Evolutionary conservation across 495 filamentous ascomycete species (phyloP).

Genomic region (Aspergillus wentii): DNA sequence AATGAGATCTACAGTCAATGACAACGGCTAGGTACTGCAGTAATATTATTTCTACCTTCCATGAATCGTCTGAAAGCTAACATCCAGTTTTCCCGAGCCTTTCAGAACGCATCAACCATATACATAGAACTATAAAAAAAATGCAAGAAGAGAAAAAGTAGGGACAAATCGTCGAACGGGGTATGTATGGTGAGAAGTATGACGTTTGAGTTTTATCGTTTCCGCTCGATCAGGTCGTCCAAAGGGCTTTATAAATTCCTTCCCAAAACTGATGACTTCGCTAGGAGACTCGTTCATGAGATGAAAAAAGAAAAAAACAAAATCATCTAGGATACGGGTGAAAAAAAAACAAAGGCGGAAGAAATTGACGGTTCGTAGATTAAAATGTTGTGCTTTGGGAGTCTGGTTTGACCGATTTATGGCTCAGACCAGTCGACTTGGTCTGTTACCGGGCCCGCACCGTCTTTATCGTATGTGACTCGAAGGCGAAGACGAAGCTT

Average conservation of each 20-base stretch:
- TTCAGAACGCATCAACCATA: neutral
- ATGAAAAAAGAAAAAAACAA: conserved; percentile 3
- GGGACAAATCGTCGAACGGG: conserved; percentile 1
- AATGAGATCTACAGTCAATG: too few species aligned
- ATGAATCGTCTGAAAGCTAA: too few species aligned
- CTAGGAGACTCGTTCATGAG: neutral
- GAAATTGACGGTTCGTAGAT: too few species aligned
- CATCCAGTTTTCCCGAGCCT: too few species aligned
- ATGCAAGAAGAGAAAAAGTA: neutral
- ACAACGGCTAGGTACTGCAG: too few species aligned
- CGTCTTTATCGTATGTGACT: conserved; percentile 70
- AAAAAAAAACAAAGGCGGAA: neutral
- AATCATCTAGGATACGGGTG: conserved; percentile 1
- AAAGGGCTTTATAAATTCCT: too few species aligned
- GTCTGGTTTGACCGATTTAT: too few species aligned
- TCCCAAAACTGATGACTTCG: too few species aligned
- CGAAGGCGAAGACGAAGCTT: conserved; percentile 79
- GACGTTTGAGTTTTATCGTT: neutral
- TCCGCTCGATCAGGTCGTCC: too few species aligned
- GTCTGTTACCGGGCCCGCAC: conserved; percentile 68
- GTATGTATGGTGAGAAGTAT: conserved; percentile 3
- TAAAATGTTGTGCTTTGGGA: too few species aligned
- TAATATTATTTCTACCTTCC: too few species aligned
- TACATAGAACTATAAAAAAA: conserved; percentile 2
- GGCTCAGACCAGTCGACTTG: conserved; percentile 97